Evolutionary conservation across 2,329 filamentous ascomycete species (phyloP).

Genomic region (Bipolaris cookei): DNA sequence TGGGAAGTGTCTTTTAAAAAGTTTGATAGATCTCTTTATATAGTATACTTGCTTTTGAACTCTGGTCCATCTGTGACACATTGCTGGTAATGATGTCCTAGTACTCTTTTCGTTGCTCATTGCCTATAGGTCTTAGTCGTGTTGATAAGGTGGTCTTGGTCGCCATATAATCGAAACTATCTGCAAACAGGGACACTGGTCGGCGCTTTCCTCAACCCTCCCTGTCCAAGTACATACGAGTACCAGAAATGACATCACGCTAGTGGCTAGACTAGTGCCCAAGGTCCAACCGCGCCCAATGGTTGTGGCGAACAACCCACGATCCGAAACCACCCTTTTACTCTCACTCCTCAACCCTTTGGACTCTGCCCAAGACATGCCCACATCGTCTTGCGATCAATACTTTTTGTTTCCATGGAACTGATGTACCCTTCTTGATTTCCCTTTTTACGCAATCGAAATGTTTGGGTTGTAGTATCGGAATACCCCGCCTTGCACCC

Average conservation of each 20-base stretch:
- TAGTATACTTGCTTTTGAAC: not conserved
- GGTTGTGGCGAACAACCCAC: not conserved
- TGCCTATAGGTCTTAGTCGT: too few relatives aligned
- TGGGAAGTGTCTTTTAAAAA: slow-evolving; percentile 1
- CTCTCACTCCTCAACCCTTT: not conserved
- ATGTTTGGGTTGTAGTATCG: too few relatives aligned
- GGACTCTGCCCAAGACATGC: too few relatives aligned
- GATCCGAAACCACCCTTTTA: not conserved
- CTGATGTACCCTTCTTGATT: too few relatives aligned
- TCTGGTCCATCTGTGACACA: not conserved
- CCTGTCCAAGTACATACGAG: not conserved
- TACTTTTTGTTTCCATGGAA: not conserved
- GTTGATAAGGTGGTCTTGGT: too few relatives aligned
- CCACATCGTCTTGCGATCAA: not conserved
- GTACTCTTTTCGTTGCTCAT: too few relatives aligned
- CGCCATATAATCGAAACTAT: too few relatives aligned
- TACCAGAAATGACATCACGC: not conserved
- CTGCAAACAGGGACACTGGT: too few relatives aligned
- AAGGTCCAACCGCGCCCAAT: not conserved
- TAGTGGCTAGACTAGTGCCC: slow-evolving; percentile 1
- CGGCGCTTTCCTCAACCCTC: not conserved
- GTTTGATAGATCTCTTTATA: slow-evolving; percentile 14
- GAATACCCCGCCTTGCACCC: too few relatives aligned
- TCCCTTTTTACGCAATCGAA: too few relatives aligned
- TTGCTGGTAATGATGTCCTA: not conserved